Base-by-base conservation (phyloP, 371 early-diverging fungal species). In the Apophysomyces elegans region DNA sequence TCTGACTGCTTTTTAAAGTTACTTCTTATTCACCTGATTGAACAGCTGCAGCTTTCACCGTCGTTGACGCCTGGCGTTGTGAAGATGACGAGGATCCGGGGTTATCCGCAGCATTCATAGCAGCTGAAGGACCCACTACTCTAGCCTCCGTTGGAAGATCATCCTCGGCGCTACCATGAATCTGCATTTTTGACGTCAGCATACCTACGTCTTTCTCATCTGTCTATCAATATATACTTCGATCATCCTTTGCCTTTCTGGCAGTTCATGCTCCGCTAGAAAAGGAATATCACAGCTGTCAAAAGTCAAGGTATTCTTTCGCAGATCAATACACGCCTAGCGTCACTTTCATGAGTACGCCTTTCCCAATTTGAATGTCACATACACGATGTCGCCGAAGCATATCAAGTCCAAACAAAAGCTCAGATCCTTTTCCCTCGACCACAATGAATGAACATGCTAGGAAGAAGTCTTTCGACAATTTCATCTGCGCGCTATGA, bases 371-470 rank as follows among this genome's bases (percentile, higher is more conserved):
- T 14, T 62, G 39, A 14, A 11, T 16, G 1, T 3, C 18, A 57
- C 66, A 57, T 65, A 77, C 84, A 66, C 86, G 83, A 67, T 95
- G 93, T 26, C 92, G 81, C 69, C 90, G 92, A 44, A 96, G 84
- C 96, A 97, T 97, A 62, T 99, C 99, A 63, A 99, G 81, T 0
- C 99, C 99, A 78, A 99, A 94, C 50, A 99, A 77, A 18, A 99
- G 62, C 58, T 95, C 97, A 4, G 95, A 91, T 7, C 93, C 94
- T 61, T 94, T 92, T 37, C 93, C 95, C 83, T 96, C 96, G 82
- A 98, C 93, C 36, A 98, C 92, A 18, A 94, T 94, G 61, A 99
- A 93, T 4, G 95, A 93, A 71, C 96, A 96, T 11, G 90, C 84
- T 56, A 97, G 79, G 62, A 85, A 88, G 63, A 90, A 85, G 54